A percentile compares a stretch with the other conserved stretches of the same genome.
Conservation (phyloP, 352 stramenopile species). For the Phytopythium vexans region DNA sequence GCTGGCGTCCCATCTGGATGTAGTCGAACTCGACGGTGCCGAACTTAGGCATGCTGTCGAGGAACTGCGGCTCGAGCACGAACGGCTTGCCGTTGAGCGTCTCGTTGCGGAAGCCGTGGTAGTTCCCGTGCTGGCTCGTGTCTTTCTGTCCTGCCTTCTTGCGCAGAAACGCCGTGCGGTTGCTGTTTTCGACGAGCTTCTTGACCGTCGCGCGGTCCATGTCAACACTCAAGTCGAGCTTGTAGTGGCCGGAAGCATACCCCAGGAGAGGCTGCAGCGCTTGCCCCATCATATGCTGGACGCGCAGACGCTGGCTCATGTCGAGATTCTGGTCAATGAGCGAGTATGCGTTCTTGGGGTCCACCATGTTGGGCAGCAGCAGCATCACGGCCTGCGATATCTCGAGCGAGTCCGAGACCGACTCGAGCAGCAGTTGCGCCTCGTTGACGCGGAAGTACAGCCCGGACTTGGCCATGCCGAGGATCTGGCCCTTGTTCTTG, state of each 20-base stretch:
- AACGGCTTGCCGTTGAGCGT: conserved; percentile 62
- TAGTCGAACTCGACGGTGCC: conserved; percentile 78
- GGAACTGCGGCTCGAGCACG: conserved; percentile 46
- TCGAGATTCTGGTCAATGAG: conserved; percentile 70
- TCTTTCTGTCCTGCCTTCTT: conserved; percentile 65
- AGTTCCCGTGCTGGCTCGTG: conserved; percentile 70
- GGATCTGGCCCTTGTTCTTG: conserved; percentile 81
- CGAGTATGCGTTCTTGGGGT: conserved; percentile 50
- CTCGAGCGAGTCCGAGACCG: conserved; percentile 62
- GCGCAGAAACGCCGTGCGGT: conserved; percentile 66
- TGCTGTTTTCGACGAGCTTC: conserved; percentile 78
- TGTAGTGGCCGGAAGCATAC: conserved; percentile 61
- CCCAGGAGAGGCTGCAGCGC: conserved; percentile 64
- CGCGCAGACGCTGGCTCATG: conserved; percentile 34
- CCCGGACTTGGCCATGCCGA: conserved; percentile 74
- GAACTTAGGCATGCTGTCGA: conserved; percentile 66
- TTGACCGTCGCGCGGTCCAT: conserved; percentile 64
- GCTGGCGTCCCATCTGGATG: conserved; percentile 43
- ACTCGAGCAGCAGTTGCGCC: conserved; percentile 65
- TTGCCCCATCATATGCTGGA: conserved; percentile 66
- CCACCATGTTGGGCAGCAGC: conserved; percentile 73
- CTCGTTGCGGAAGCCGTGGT: conserved; percentile 78
- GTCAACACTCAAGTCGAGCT: conserved; percentile 60
- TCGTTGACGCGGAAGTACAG: conserved; percentile 66
- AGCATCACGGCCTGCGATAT: conserved; percentile 57